Evolutionary conservation across 305 asterid species (phyloP), one percentile per base, ranked within the genome.

Genomic region (Withania somnifera): DNA sequence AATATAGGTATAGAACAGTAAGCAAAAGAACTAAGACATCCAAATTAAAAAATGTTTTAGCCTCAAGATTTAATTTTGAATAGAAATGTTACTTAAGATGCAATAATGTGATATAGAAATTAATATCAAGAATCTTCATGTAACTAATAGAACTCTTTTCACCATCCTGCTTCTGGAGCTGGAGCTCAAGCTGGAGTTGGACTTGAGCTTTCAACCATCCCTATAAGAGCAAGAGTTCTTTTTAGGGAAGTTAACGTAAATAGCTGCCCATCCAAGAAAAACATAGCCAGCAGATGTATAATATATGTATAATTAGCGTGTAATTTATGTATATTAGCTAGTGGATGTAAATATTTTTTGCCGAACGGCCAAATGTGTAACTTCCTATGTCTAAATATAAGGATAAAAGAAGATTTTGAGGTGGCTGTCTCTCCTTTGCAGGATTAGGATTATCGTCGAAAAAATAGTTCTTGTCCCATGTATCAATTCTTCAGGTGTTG

Each of bases 401-500:
- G 17, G 22, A 90, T 3, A 89, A 54, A 69, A 90, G 89, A 81
- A 93, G 85, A 54, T 90, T 90, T 42, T 73, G 67, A 19, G 97
- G 97, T 42, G 94, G 91, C 13, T 82, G 88, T 14, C 89, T 88
- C 82, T 93, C 94, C 90, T 93, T 91, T 76, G 92, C 94, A 6
- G 91, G 97, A 67, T 93, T 86, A 7, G 93, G 90, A 66, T 91
- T 90, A 54, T 75, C 66, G n/a, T 93, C 83, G 78, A 89, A 90
- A 84, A 93, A 90, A 93, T 80, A 93, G 84, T 77, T 89, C 88
- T 84, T 90, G 93, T 17, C 95, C 93, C 73, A 87, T 42, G 79
- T 84, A 91, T 93, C 93, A 93, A 81, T 88, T 85, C 60, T 84
- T 82, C 76, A 90, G 60, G 50, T 86, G 85, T n/a, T 93, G 93